phyloP scores from a whole-genome alignment of 1,284 basidiomycete species.

The Rhodotorula glutinis region DNA sequence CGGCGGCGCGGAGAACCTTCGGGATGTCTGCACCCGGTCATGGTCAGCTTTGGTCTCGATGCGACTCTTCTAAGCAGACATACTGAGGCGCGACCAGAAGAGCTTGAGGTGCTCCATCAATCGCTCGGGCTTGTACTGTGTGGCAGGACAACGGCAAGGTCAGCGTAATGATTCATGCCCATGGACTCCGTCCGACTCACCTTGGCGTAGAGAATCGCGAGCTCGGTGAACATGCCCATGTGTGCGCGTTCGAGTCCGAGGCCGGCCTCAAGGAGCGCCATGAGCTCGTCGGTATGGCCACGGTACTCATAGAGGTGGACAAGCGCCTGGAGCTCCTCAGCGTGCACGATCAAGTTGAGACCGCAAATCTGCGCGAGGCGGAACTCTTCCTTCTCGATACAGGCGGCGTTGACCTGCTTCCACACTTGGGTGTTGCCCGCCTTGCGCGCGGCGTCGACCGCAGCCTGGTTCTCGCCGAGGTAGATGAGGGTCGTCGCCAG shows the following conservation, averaged over 20 bases:
- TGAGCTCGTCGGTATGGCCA: slow-evolving; percentile 92
- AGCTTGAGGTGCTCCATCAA: slow-evolving; percentile 99
- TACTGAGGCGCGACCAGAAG: slow-evolving; percentile 96
- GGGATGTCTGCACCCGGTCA: slow-evolving; percentile 28
- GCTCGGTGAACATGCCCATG: slow-evolving; percentile 80
- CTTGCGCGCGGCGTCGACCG: slow-evolving; percentile 97
- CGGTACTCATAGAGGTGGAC: slow-evolving; percentile 83
- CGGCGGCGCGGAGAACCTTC: slow-evolving; percentile 87
- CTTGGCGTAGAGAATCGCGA: slow-evolving; percentile 92
- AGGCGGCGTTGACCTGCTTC: slow-evolving; percentile 99
- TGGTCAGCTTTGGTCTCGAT: neutral
- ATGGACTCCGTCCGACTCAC: neutral
- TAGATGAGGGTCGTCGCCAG: slow-evolving; percentile 98
- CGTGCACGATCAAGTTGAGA: slow-evolving; percentile 63
- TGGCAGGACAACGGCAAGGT: neutral
- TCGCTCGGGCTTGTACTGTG: slow-evolving; percentile 84
- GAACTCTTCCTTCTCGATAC: slow-evolving; percentile 96
- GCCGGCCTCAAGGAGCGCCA: slow-evolving; percentile 87
- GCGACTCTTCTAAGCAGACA: slow-evolving; percentile 51
- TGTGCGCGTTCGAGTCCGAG: slow-evolving; percentile 93
- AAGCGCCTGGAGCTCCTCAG: slow-evolving; percentile 79
- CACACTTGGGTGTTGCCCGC: slow-evolving; percentile 99
- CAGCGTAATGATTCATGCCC: neutral
- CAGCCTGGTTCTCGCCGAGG: slow-evolving; percentile 94
- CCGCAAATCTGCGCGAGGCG: slow-evolving; percentile 97